Evolutionary conservation across 176 grass and related monocot species (phyloP).

Genomic region (Saccharum spontaneum): DNA sequence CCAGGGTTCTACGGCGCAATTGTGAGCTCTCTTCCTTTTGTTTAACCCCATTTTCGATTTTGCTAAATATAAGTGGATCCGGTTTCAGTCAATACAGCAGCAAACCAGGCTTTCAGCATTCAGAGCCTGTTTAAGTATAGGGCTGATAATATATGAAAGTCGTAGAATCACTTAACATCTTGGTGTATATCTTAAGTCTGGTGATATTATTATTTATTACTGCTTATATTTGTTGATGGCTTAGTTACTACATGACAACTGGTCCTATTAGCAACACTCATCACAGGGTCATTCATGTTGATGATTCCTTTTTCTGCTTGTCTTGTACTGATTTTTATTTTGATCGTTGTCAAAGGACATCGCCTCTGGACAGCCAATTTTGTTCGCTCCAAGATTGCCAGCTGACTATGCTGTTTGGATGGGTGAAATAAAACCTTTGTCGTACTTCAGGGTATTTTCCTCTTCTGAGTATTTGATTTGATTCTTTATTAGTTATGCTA

Average conservation of each 20-base stretch:
- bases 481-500: not conserved
- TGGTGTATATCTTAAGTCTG: not conserved
- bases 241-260: not conserved
- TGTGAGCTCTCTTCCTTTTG: constrained; percentile 41
- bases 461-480: not conserved
- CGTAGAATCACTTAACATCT: not conserved
- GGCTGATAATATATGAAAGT: not conserved
- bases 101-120: not conserved
- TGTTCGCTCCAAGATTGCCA: constrained; percentile 88
- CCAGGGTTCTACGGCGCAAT: constrained; percentile 80
- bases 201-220: not conserved
- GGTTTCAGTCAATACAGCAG: not conserved
- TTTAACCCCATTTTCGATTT: not conserved
- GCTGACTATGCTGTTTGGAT: constrained; percentile 97
- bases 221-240: not conserved
- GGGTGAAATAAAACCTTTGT: constrained; percentile 81
- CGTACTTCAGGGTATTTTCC: constrained; percentile 61
- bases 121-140: not conserved
- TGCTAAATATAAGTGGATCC: not conserved
- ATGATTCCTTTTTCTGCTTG: not conserved
- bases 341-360: constrained; percentile 66
- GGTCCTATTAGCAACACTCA: not conserved
- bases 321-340: constrained; percentile 1
- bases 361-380: constrained; percentile 71
- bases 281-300: not conserved